These are phyloP conservation scores for Cercospora zeina DNA, from an alignment of 2,329 filamentous ascomycete species.

Conservation along the genomic window DNA sequence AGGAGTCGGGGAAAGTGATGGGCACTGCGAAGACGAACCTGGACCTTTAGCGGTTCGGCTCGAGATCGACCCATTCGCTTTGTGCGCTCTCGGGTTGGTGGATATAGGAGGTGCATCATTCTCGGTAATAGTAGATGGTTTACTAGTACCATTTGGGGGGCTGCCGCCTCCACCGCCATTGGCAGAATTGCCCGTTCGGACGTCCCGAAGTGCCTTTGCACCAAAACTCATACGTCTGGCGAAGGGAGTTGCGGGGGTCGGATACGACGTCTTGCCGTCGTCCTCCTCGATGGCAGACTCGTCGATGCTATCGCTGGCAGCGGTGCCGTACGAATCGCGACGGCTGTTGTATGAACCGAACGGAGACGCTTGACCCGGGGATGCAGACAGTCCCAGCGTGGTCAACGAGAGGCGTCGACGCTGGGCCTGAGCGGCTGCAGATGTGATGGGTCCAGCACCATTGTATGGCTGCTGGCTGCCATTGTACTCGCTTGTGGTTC, in stretches of 20 bases:
- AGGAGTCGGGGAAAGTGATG: conserved; percentile 22
- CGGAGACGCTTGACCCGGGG: conserved; percentile 47
- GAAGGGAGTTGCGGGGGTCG: conserved; percentile 65
- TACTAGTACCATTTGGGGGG: conserved; percentile 40
- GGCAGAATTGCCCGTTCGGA: conserved; percentile 52
- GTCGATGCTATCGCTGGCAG: conserved; percentile 47
- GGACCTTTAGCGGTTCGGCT: conserved; percentile 57
- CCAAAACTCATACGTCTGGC: conserved; percentile 87
- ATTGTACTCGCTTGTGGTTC: conserved; percentile 39
- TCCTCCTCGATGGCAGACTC: conserved; percentile 57
- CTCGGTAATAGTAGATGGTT: conserved; percentile 33
- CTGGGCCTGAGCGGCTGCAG: conserved; percentile 52
- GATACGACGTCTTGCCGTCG: conserved; percentile 33
- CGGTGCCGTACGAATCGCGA: conserved; percentile 47
- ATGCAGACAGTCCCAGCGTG: conserved; percentile 51
- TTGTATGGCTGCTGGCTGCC: conserved; percentile 35
- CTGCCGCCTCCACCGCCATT: conserved; percentile 37
- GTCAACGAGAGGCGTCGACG: conserved; percentile 53
- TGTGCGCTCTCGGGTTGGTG: conserved; percentile 25
- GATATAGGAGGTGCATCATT: conserved; percentile 21
- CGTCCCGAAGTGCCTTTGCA: conserved; percentile 71
- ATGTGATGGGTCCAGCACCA: conserved; percentile 49
- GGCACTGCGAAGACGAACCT: conserved; percentile 54
- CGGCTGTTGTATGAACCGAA: conserved; percentile 47
- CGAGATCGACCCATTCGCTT: conserved; percentile 48